A percentile compares a stretch with the other conserved stretches of the same genome.
phyloP scores from a whole-genome alignment of 805 yeast species.

The Starmerella lactis-condensi region DNA sequence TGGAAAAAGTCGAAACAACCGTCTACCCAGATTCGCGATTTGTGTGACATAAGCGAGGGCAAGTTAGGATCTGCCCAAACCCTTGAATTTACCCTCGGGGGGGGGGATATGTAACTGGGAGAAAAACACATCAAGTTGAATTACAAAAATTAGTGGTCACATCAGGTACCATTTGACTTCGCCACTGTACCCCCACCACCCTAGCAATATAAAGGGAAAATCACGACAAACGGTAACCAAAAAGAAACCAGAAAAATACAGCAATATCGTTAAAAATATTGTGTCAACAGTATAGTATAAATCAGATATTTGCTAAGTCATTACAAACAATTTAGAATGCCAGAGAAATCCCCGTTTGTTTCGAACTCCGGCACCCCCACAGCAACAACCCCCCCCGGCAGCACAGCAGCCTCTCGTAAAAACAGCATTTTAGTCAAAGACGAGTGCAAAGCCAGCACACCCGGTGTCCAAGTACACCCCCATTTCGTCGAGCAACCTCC shows the following conservation, averaged over 20 bases:
- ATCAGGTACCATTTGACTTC: too few relatives aligned
- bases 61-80: too few relatives aligned
- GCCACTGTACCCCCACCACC: too few relatives aligned
- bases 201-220: too few relatives aligned
- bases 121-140: too few relatives aligned
- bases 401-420: constrained; percentile 11
- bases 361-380: constrained; percentile 2
- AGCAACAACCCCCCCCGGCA: constrained; percentile 5
- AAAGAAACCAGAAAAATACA: background rate
- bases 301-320: too few relatives aligned
- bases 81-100: too few relatives aligned
- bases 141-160: too few relatives aligned
- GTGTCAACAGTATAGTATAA: too few relatives aligned
- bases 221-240: too few relatives aligned
- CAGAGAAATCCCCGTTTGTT: constrained; percentile 7
- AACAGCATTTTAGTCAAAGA: constrained; percentile 16
- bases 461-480: constrained; percentile 14
- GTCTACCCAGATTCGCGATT: constrained; percentile 67
- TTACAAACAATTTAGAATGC: too few relatives aligned
- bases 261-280: background rate
- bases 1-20: constrained; percentile 98
- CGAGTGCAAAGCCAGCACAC: constrained; percentile 7
- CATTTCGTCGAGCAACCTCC: constrained; percentile 15
- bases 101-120: too few relatives aligned
- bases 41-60: background rate